Base-by-base conservation (phyloP, 345 rosid genomes). In the Corchorus capsularis region DNA sequence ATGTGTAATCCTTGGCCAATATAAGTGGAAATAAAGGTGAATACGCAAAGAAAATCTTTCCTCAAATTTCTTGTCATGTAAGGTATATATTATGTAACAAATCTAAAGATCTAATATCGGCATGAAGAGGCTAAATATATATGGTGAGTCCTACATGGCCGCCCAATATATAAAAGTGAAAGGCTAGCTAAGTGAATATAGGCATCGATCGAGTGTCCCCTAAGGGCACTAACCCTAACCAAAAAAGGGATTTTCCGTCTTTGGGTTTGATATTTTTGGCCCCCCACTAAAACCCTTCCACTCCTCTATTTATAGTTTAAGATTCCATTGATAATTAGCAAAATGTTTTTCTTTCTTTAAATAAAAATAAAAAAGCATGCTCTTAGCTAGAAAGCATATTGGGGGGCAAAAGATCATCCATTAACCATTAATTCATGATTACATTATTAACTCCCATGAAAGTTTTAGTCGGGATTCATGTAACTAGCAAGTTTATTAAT, bases 191-290 rank as follows among this genome's bases (percentile, higher is more conserved):
- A 35, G 62, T 37, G 49, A 53, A 2, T 56, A 27, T 70, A n/a
- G 62, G 49, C 34, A 27, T 27, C 27, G 5, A 53, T 39, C 3
- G 62, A 53, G 17, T 70, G 74, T 53, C 74, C 62, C 49, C 17
- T 5, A 70, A 53, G 34, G 35, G 34, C 61, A 70, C 47, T 54
- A 70, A 54, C 74, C 61, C 73, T 46, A 73, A 65, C 70, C 60
- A 14, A 57, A 70, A 79, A 83, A 77, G 81, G 77, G 60, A 80
- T 64, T 80, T 83, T 71, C 72, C 79, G 68, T 80, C 81, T 66
- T 74, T 60, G 79, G 74, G 71, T 73, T 73, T 73, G 71, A 76
- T 50, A 68, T 68, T 68, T 54, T 17, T 73, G 82, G 60, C 56
- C 76, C 77, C 50, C 76, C 20, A 37, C 37, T 17, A 55, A 10